Conservation (phyloP, 176 grass and related monocot species). For the Zea mays region Zm-B73-REFERENCE-NAM-5.0 NC_050099.1:175888501-175889000, state of each 20-base stretch:
- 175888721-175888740: constrained; percentile 63
- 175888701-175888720: constrained; percentile 73
- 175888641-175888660: constrained; percentile 97
- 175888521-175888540: constrained; percentile 74
- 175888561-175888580: constrained; percentile 58
- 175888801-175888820: constrained; percentile 35
- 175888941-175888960: constrained; percentile 34
- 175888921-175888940: constrained; percentile 70
- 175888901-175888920: constrained; percentile 69
- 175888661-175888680: constrained; percentile 81
- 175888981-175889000: not conserved
- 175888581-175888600: constrained; percentile 95
- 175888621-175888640: constrained; percentile 88
- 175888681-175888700: constrained; percentile 62
- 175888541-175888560: constrained; percentile 24
- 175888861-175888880: constrained; percentile 54
- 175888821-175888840: constrained; percentile 50
- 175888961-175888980: constrained; percentile 18
- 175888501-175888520: constrained; percentile 95
- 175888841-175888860: constrained; percentile 69
- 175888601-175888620: constrained; percentile 96
- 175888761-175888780: constrained; percentile 51
- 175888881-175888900: constrained; percentile 67
- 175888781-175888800: constrained; percentile 64
- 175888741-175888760: constrained; percentile 64